phyloP scores from a whole-genome alignment of 192 early-diverging fungal species.

The Rhizophlyctis rosea region DNA sequence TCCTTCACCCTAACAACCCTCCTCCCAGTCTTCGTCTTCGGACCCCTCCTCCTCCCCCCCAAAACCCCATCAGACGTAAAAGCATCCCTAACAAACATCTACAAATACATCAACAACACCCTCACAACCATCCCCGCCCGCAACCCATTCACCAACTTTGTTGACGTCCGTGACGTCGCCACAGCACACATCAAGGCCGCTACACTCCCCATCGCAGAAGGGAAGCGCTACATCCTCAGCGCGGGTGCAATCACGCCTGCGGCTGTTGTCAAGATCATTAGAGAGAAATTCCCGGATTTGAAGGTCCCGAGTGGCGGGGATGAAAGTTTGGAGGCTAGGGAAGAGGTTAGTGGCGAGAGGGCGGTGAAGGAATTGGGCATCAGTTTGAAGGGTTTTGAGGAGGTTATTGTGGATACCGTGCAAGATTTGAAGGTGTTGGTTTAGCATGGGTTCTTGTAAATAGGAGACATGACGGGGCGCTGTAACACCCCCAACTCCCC shows the following conservation, averaged over 20 bases:
- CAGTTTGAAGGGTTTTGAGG: neutral
- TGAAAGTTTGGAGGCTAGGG: no score
- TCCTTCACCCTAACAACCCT: no score
- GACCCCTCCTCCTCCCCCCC: no score
- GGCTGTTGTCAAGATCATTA: neutral
- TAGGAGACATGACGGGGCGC: no score
- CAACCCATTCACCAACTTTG: constrained; percentile 12
- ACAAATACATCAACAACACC: constrained; percentile 12
- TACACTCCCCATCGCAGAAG: constrained; percentile 5
- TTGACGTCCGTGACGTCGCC: constrained; percentile 39
- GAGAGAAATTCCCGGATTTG: neutral
- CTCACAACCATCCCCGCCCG: constrained; percentile 10
- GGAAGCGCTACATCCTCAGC: constrained; percentile 26
- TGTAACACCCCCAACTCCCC: no score
- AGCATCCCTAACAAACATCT: no score
- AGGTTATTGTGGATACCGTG: constrained; percentile 2
- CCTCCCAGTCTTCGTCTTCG: no score
- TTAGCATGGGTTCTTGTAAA: no score
- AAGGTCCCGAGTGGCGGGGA: no score
- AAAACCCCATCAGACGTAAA: no score
- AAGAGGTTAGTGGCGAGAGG: neutral
- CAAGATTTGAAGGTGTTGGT: neutral
- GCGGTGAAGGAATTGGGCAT: neutral
- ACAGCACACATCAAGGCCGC: constrained; percentile 28
- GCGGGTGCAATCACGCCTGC: constrained; percentile 2